Base-by-base conservation (phyloP, 768 basidiomycete species). In the Suillus lakei region DNA sequence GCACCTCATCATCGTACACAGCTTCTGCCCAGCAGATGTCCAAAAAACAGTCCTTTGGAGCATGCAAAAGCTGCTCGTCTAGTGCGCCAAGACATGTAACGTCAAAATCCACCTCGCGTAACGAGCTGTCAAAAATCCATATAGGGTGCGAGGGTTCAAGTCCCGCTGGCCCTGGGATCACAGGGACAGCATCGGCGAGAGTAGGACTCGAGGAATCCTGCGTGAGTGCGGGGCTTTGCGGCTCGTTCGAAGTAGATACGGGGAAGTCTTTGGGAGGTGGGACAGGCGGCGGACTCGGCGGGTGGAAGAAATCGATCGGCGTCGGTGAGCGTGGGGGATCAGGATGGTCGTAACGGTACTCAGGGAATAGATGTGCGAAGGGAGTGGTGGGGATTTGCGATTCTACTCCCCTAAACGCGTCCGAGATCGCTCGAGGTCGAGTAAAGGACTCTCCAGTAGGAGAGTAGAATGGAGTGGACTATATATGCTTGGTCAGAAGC, bases 1-100 rank as follows among this genome's bases (percentile, higher is more conserved):
- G 21, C 7, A 46, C 53, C 43, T 78, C 73, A 1, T 78, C 78
- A 3, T 78, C 78, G 4, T 67, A 41, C 28, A 83, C 73, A 32
- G 80, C 79, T 26, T 69, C 62, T 2, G 71, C 70, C 78, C 83
- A 83, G 56, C 82, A 83, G 12, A 77, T 56, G 18, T 82, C 83
- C 9, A 73, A 75, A 65, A 83, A 83, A 16, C 75, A 77, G 21
- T 77, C 77, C 43, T 73, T 56, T 30, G 82, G 82, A n/a, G 75
- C 72, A 43, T 72, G 64, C 1, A 83, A 72, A 5, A 83, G 79
- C 43, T 80, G 74, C 58, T 81, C 76, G 67, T 83, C 82, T 8
- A 83, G 71, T 10, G 69, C 67, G 36, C 77, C 70, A 26, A 83
- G 67, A 55, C 80, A 81, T 2, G 76, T 71, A 1, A 70, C 64